Evolutionary conservation across 2,329 filamentous ascomycete species (phyloP), one percentile per base, ranked within the genome.

Genomic region (Colletotrichum godetiae): DNA sequence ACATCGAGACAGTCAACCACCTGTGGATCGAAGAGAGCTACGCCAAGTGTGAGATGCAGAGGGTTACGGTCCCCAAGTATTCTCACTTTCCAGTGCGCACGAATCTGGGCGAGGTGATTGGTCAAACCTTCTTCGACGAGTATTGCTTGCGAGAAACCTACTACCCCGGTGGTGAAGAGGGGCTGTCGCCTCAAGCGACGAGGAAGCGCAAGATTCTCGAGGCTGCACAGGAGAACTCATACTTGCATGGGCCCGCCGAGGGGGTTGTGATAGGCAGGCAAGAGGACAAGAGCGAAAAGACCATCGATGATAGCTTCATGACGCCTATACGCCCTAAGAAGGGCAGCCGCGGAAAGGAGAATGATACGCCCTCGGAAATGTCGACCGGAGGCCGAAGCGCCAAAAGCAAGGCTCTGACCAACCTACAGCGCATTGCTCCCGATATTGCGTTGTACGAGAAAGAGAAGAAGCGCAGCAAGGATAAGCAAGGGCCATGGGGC

Each of bases 1-100:
- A 93, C 66, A 92, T 98, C 67, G 86, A 95, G 69, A 93, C 98
- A 78, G 87, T 98, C 78, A 99, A 98, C 81, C 97, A 99, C 80
- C 88, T 99, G 0, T 99, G 97, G 97, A 89, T 99, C 58, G 97
- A 99, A 82, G 97, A 99, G 80, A 97, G 95, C 82, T 99, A 98
- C 80, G 95, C 96, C 1, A 95, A 93, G 80, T 98, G 95, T 85
- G 89, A 93, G 79, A 86, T 93, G 71, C 93, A 94, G 80, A 90
- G 90, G 0, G 84, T 95, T 27, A 93, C 93, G 4, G 90, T 94
- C 64, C 86, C 89, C 10, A 92, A 93, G 75, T 99, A 97, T 80
- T 94, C 90, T 0, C 92, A 95, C 79, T 99, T 98, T 76, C 97
- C 97, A 19, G 88, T 89, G 12, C 90, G 95, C 69, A 98, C 96